Percentiles rank a stretch among this genome's conserved stretches.
Evolutionary conservation across 2,329 filamentous ascomycete species (phyloP).

Genomic region (Septoria petroselini): DNA sequence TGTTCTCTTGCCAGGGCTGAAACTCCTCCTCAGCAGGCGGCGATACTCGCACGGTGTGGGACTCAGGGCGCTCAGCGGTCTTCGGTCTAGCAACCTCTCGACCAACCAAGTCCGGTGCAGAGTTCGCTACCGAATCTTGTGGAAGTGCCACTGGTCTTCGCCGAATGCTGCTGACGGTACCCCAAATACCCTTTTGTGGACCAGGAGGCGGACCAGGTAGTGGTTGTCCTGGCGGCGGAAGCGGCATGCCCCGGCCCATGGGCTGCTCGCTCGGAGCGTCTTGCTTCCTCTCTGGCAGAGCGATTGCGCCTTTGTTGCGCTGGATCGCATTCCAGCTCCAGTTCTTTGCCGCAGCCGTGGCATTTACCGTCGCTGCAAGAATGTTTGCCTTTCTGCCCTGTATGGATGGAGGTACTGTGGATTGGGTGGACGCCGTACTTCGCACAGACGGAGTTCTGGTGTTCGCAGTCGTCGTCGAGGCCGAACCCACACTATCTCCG

Average conservation of each 20-base stretch:
- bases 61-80: not conserved
- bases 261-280: slow-evolving; percentile 48
- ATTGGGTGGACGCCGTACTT: slow-evolving; percentile 18
- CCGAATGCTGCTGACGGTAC: slow-evolving; percentile 14
- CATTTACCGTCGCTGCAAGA: slow-evolving; percentile 35
- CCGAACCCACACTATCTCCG: not conserved
- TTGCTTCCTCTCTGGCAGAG: slow-evolving; percentile 23
- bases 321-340: slow-evolving; percentile 36
- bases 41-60: not conserved
- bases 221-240: slow-evolving; percentile 77
- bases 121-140: not conserved
- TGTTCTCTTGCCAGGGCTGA: slow-evolving; percentile 26
- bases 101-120: slow-evolving; percentile 1
- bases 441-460: slow-evolving; percentile 16
- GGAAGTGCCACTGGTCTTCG: slow-evolving; percentile 21
- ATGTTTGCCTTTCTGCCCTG: slow-evolving; percentile 30
- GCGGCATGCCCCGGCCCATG: slow-evolving; percentile 76
- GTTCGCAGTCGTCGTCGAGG: not conserved
- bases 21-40: slow-evolving; percentile 21
- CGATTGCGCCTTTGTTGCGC: slow-evolving; percentile 18
- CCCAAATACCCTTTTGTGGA: slow-evolving; percentile 30
- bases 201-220: slow-evolving; percentile 64
- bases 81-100: not conserved
- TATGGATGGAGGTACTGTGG: slow-evolving; percentile 13
- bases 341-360: slow-evolving; percentile 34